Percentiles rank a stretch among this genome's conserved stretches.
Conservation (phyloP, 305 asterid species). For the Fraxinus nigra region DNA sequence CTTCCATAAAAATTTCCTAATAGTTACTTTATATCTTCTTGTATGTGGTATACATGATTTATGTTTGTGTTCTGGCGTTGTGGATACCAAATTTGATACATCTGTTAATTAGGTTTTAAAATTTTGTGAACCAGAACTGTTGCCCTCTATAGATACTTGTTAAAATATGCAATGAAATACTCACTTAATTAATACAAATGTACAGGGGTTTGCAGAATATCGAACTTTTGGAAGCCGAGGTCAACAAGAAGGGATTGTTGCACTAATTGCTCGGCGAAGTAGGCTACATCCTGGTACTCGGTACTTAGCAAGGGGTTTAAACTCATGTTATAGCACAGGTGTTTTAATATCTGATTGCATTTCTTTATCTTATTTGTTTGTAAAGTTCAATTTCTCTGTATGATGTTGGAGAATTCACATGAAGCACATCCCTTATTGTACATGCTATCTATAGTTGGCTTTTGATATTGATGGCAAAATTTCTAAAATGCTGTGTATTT, state of each 20-base stretch:
- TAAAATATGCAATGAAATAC: slow-evolving; percentile 22
- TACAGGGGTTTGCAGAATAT: slow-evolving; percentile 91
- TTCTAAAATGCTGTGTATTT: slow-evolving; percentile 13
- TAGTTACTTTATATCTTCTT: not conserved
- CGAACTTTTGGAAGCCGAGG: slow-evolving; percentile 89
- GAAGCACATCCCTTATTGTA: not conserved
- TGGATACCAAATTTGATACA: slow-evolving; percentile 4
- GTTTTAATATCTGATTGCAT: slow-evolving; percentile 20
- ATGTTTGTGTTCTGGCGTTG: slow-evolving; percentile 16
- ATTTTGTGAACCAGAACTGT: slow-evolving; percentile 17
- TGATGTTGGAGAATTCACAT: not conserved
- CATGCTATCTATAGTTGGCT: not conserved
- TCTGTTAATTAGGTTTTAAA: slow-evolving; percentile 17
- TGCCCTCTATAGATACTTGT: not conserved
- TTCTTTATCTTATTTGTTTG: slow-evolving; percentile 11
- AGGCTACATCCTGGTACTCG: slow-evolving; percentile 99
- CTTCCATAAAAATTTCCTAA: not conserved
- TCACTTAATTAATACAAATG: slow-evolving; percentile 31
- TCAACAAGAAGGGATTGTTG: slow-evolving; percentile 87
- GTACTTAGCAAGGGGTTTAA: slow-evolving; percentile 90
- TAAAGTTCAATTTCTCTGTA: not conserved
- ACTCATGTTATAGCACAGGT: slow-evolving; percentile 96
- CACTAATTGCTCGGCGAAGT: slow-evolving; percentile 94
- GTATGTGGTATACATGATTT: slow-evolving; percentile 1
- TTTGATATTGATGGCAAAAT: slow-evolving; percentile 13